These are phyloP conservation scores for Alternaria solani DNA, from an alignment of 2,329 filamentous ascomycete genomes.

Conservation along the genomic window DNA sequence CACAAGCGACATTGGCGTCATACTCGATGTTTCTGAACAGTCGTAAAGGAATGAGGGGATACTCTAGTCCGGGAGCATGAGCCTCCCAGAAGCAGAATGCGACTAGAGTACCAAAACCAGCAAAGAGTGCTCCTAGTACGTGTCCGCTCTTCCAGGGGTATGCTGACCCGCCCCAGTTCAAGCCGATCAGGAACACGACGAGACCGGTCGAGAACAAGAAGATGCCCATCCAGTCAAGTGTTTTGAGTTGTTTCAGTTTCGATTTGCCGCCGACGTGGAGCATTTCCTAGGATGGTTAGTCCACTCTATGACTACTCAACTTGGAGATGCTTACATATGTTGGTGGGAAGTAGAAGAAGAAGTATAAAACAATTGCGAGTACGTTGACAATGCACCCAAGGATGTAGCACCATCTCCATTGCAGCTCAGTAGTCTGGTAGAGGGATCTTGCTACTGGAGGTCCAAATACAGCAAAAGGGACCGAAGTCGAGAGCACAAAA, in stretches of 20 bases:
- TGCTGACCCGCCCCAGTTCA: slow-evolving; percentile 53
- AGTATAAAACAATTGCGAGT: slow-evolving; percentile 39
- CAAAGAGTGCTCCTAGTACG: slow-evolving; percentile 47
- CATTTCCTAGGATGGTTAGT: slow-evolving; percentile 37
- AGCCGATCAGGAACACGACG: slow-evolving; percentile 57
- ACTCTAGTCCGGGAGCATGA: slow-evolving; percentile 38
- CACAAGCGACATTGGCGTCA: slow-evolving; percentile 45
- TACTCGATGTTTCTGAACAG: slow-evolving; percentile 48
- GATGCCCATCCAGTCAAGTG: slow-evolving; percentile 58
- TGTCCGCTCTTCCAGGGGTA: slow-evolving; percentile 49
- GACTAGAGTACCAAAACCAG: slow-evolving; percentile 43
- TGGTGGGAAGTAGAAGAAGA: slow-evolving; percentile 49
- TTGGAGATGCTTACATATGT: slow-evolving; percentile 36
- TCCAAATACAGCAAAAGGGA: slow-evolving; percentile 44
- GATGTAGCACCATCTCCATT: slow-evolving; percentile 47
- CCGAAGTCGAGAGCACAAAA: slow-evolving; percentile 40
- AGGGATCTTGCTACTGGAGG: slow-evolving; percentile 42
- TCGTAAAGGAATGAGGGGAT: slow-evolving; percentile 49
- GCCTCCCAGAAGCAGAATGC: slow-evolving; percentile 44
- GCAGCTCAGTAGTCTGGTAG: slow-evolving; percentile 40
- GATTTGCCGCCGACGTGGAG: slow-evolving; percentile 45
- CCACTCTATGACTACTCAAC: neutral
- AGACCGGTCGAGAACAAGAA: slow-evolving; percentile 58
- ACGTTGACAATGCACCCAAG: slow-evolving; percentile 42
- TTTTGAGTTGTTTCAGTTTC: slow-evolving; percentile 46